Evolutionary conservation across 352 stramenopile genomes (phyloP), one percentile per base, ranked within the genome.

Genomic region (Phytophthora hibernalis): DNA sequence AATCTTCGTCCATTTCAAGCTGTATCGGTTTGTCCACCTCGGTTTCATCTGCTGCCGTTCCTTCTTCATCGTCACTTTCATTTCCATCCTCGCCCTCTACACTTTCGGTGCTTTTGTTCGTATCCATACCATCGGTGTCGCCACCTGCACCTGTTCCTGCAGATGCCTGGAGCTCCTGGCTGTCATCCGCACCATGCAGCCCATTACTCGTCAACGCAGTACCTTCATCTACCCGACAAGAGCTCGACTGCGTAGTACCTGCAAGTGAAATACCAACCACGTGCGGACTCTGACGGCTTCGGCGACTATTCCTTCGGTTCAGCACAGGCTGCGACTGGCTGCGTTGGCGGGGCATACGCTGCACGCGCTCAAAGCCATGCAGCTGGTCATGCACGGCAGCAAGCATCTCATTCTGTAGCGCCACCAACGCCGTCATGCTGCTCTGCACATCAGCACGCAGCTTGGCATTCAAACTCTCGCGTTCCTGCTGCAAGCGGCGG

Each of bases 401-500:
- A 43, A 91, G 30, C 52, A 90, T 62, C 28, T 80, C 67, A 38
- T 76, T 79, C 47, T 91, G 80, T 3, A 89, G 60, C 9, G 63
- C 64, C 21, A 93, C 44, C 2, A 91, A 68, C 12, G 84, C 63
- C 11, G 49, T 56, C 54, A 90, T 79, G 57, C 82, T 91, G 26
- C 65, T 74, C 30, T 90, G 72, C 2, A 91, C 77, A n/a, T 91
- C 77, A 0, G 11, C 18, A 4, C 74, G 57, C 10, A 93, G 47
- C 35, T 73, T 80, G 13, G 57, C 38, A 16, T 89, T 73, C 51
- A 93, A 62, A 5, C 48, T 57, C 13, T 82, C 67, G 10, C 84
- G 79, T 49, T 93, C 84, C 22, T 86, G 79, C 2, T 82, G 60
- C 18, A 93, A 21, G 1, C 82, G 68, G 9, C 80, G 79, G 11